A percentile compares a stretch with the other conserved stretches of the same genome.
Conservation (phyloP, 116 monocot species). For the Cymodocea nodosa region DNA sequence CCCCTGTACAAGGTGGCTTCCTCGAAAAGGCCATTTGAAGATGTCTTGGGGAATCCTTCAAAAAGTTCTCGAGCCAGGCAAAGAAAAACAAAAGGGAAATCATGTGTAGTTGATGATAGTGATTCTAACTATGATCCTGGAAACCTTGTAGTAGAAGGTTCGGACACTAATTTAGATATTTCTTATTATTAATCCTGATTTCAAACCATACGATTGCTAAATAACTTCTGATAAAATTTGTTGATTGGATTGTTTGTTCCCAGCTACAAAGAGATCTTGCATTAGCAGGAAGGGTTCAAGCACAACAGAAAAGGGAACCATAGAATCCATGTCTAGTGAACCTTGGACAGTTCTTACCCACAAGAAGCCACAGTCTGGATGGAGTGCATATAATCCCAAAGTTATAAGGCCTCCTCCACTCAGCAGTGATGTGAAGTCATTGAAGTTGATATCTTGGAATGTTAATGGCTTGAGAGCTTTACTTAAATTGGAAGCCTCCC, state of each 20-base stretch:
- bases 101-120: slow-evolving; percentile 2
- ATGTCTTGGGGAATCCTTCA: slow-evolving; percentile 7
- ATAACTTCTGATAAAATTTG: neutral
- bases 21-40: slow-evolving; percentile 30
- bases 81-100: slow-evolving; percentile 24
- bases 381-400: slow-evolving; percentile 81
- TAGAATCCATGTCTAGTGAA: slow-evolving; percentile 17
- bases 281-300: slow-evolving; percentile 6
- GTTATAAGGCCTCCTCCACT: slow-evolving; percentile 67
- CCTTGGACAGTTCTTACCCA: slow-evolving; percentile 89
- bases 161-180: neutral
- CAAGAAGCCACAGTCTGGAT: slow-evolving; percentile 74
- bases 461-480: slow-evolving; percentile 94
- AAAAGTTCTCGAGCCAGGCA: slow-evolving; percentile 24
- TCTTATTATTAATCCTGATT: neutral
- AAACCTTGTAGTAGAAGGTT: neutral
- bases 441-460: slow-evolving; percentile 95
- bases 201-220: neutral
- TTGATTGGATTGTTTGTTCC: neutral
- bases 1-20: slow-evolving; percentile 1
- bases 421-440: slow-evolving; percentile 24
- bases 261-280: slow-evolving; percentile 13
- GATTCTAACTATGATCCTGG: neutral
- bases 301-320: slow-evolving; percentile 5
- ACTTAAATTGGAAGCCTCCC: slow-evolving; percentile 51